Evolutionary conservation across 352 stramenopile species (phyloP), one percentile per base, ranked within the genome.

Genomic region (Nothophytophthora sp.): DNA sequence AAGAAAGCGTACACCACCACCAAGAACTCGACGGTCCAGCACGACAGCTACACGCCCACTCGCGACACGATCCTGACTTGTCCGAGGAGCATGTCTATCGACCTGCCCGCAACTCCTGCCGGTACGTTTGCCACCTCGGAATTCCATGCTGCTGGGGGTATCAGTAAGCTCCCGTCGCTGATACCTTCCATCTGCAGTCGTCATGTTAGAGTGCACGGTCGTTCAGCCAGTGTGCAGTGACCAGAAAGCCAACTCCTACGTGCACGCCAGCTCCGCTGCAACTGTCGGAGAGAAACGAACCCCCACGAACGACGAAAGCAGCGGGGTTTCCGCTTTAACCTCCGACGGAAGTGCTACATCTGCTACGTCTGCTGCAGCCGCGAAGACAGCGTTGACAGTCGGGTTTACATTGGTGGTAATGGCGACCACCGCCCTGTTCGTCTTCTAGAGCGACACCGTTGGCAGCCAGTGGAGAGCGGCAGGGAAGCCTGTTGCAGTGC

Each of bases 1-100:
- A 75, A 74, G 43, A 68, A 45, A 25, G 70, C 67, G 8, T 89
- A 78, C 60, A 79, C 63, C 10, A 67, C 50, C 5, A 89, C 74
- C 19, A 67, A 60, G 32, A 62, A 66, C 20, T 85, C 74, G 18
- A 80, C 63, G 8, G 30, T 87, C 4, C 63, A 51, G 33, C 50
- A 75, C 27, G 60, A 73, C 41, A 55, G 41, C 33, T 86, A 71
- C 55, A 70, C 38, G 23, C 73, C 78, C 6, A 65, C 55, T 10
- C 67, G 73, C 16, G 50, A 52, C 15, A 35, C 43, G 1, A 70
- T 76, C 18, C 44, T 88, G 6, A 30, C 38, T 4, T 88, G 77
- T 19, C 73, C 77, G 2, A 66, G 44, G 38, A 67, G 63, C 39
- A 79, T 88, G 11, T 76, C 70, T 16, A 63, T 41, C 12, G 47